phyloP scores from a whole-genome alignment of 2,329 filamentous ascomycete genomes.

The Laburnicola sp. region DNA sequence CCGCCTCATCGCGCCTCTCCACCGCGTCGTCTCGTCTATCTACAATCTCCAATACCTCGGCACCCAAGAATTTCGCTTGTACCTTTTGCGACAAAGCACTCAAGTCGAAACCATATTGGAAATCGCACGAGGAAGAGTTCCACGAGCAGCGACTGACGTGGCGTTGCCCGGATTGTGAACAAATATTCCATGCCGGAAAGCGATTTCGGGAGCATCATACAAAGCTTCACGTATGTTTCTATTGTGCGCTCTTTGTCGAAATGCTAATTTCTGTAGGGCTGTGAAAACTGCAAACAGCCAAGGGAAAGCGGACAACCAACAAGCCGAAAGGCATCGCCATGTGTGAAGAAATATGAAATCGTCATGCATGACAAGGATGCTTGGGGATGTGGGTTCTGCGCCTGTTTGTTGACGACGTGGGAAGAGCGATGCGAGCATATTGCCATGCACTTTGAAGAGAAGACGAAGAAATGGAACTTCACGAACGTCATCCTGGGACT shows the following conservation, averaged over 20 bases:
- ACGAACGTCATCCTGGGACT: slow-evolving; percentile 69
- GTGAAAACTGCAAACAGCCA: slow-evolving; percentile 67
- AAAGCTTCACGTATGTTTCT: slow-evolving; percentile 59
- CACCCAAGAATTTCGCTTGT: slow-evolving; percentile 48
- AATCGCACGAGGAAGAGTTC: slow-evolving; percentile 70
- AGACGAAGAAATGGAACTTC: slow-evolving; percentile 67
- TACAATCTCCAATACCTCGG: slow-evolving; percentile 39
- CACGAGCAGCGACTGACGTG: slow-evolving; percentile 70
- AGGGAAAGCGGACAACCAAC: slow-evolving; percentile 57
- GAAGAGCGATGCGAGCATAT: slow-evolving; percentile 71
- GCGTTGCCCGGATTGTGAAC: slow-evolving; percentile 68
- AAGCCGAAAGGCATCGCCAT: slow-evolving; percentile 56
- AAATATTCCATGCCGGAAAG: slow-evolving; percentile 69
- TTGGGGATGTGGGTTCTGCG: slow-evolving; percentile 71
- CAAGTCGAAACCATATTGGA: slow-evolving; percentile 71
- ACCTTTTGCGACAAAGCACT: slow-evolving; percentile 64
- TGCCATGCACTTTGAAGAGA: slow-evolving; percentile 68
- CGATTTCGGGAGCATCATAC: slow-evolving; percentile 71
- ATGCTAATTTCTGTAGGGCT: slow-evolving; percentile 46
- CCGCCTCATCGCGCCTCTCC: slow-evolving; percentile 42
- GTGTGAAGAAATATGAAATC: slow-evolving; percentile 46
- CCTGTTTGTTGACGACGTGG: slow-evolving; percentile 63
- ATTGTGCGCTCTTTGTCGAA: not conserved
- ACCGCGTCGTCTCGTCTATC: slow-evolving; percentile 44
- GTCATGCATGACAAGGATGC: slow-evolving; percentile 64